Conservation (phyloP, 2,329 filamentous ascomycete species). For the Neonectria faginata region DNA sequence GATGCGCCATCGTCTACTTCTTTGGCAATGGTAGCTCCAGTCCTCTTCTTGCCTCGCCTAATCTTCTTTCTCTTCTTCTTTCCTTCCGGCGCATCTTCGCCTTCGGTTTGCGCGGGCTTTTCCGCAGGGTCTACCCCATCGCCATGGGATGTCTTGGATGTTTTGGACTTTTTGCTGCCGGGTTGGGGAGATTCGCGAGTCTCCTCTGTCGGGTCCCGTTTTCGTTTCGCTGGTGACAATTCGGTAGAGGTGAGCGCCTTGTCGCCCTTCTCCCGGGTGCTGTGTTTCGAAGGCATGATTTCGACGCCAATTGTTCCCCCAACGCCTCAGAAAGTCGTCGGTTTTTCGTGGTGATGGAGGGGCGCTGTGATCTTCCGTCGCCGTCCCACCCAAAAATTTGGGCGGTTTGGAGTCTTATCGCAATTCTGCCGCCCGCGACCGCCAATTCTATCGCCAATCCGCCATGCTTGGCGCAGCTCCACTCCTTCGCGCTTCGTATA, state of each 20-base stretch:
- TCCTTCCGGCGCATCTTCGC: slow-evolving; percentile 30
- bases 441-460: slow-evolving; percentile 48
- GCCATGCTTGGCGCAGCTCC: slow-evolving; percentile 34
- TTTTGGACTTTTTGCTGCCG: slow-evolving; percentile 52
- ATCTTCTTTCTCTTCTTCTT: slow-evolving; percentile 44
- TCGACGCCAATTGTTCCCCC: slow-evolving; percentile 34
- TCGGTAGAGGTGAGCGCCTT: slow-evolving; percentile 3
- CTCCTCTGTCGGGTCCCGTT: slow-evolving; percentile 50
- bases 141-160: slow-evolving; percentile 29
- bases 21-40: slow-evolving; percentile 34
- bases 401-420: slow-evolving; percentile 48
- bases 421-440: slow-evolving; percentile 53
- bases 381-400: slow-evolving; percentile 49
- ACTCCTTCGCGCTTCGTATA: slow-evolving; percentile 25
- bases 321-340: slow-evolving; percentile 9
- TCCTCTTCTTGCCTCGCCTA: slow-evolving; percentile 40
- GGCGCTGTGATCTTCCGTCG: slow-evolving; percentile 18
- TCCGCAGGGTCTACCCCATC: slow-evolving; percentile 16
- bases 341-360: slow-evolving; percentile 31
- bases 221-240: slow-evolving; percentile 47
- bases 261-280: slow-evolving; percentile 50
- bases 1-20: slow-evolving; percentile 1
- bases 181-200: slow-evolving; percentile 44
- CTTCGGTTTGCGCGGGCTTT: slow-evolving; percentile 20
- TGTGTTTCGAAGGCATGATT: slow-evolving; percentile 58